Evolutionary conservation across 352 stramenopile genomes (phyloP), one percentile per base, ranked within the genome.

Genomic region (Pythium pyrilobum): DNA sequence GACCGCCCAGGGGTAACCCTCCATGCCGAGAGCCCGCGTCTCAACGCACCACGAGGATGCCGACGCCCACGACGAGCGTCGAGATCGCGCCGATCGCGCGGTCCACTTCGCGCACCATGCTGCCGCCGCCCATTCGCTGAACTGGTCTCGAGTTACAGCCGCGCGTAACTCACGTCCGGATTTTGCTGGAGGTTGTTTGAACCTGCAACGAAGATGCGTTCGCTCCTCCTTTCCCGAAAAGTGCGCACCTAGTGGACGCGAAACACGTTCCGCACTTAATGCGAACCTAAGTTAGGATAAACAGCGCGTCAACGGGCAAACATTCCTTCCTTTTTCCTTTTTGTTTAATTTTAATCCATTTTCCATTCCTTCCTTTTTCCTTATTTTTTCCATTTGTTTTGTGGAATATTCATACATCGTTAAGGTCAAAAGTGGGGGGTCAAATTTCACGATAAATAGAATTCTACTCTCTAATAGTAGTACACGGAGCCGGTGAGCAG

Each of bases 101-200:
- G 57, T 92, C 81, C 40, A 92, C 73, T 55, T 88, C 81, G 55
- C 79, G 79, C 61, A 87, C 79, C 59, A 85, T 78, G 31, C 70
- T 66, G 58, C 73, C 72, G 37, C 38, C 44, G 54, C 50, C 62
- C 71, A 83, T 87, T 28, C 28, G 32, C 18, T 45, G 39, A 45
- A 24, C 20, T 34, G 29, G 29, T 34, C 11, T 21, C 29, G 7
- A 34, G 29, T 33, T 21, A 52, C 36, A 16, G 34, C 29, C 12
- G 29, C 29, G 29, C 12, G 7, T 27, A 21, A 27, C 29, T 13
- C 29, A 34, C 7, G 12, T 12, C 7, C 29, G 45, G 27, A 12
- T 28, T 32, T 31, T 24, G 18, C 28, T 10, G 10, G 13, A 32
- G 32, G 40, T 52, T 32, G 42, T 59, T 59, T 52, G 52, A 59